Evolutionary conservation across 2,329 filamentous ascomycete species (phyloP).

Genomic region (Phaeosphaeria sp.): DNA sequence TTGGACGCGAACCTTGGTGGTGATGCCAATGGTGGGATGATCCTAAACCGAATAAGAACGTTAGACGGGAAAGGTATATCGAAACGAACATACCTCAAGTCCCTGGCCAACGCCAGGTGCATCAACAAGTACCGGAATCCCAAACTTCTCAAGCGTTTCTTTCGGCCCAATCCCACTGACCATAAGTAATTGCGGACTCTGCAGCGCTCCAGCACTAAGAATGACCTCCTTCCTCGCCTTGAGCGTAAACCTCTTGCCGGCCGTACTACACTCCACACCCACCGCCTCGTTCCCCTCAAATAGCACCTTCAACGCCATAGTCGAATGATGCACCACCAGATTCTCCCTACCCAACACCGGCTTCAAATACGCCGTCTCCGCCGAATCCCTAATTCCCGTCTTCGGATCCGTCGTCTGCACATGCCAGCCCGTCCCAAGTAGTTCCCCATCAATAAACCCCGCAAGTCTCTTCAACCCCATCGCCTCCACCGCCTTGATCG

Average conservation of each 20-base stretch:
- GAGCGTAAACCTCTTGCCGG: slow-evolving; percentile 14
- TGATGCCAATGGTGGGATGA: slow-evolving; percentile 16
- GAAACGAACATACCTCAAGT: slow-evolving; percentile 14
- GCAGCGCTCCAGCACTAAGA: slow-evolving; percentile 36
- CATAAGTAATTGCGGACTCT: slow-evolving; percentile 45
- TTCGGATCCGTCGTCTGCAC: slow-evolving; percentile 13
- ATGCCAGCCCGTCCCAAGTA: slow-evolving; percentile 24
- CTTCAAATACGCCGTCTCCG: slow-evolving; percentile 24
- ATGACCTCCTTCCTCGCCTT: slow-evolving; percentile 29
- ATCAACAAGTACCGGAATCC: slow-evolving; percentile 24
- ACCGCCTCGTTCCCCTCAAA: slow-evolving; percentile 22
- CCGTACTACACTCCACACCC: slow-evolving; percentile 15
- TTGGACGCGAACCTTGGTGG: slow-evolving; percentile 11
- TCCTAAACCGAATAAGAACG: slow-evolving; percentile 12
- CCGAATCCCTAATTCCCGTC: slow-evolving; percentile 16
- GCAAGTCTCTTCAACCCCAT: slow-evolving; percentile 22
- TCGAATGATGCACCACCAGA: slow-evolving; percentile 66
- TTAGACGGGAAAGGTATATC: neutral
- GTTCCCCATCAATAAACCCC: slow-evolving; percentile 19
- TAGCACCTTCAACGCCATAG: slow-evolving; percentile 59
- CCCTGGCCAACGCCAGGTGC: slow-evolving; percentile 31
- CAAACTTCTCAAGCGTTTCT: slow-evolving; percentile 15
- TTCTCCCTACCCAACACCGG: slow-evolving; percentile 15
- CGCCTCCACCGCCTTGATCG: slow-evolving; percentile 15
- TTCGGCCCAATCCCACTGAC: slow-evolving; percentile 44